Evolutionary conservation across 2,329 filamentous ascomycete species (phyloP), one percentile per base, ranked within the genome.

Genomic region (Tolypocladium cylindrosporum): DNA sequence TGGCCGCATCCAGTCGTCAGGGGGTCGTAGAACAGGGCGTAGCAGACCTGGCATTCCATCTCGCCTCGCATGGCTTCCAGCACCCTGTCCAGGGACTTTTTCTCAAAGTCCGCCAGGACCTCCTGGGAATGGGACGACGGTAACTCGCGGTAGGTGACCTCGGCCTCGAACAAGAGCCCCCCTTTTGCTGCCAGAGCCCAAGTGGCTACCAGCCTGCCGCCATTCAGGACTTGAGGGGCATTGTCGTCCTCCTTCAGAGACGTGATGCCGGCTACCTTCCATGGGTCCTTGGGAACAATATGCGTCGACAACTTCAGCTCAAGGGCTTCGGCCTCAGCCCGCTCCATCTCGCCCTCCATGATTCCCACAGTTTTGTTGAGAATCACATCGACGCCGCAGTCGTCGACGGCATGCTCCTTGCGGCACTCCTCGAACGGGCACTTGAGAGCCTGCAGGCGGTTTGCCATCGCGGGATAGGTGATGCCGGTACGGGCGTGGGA

Each of bases 1-100:
- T 97, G 92, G 1, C 92, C 92, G 66, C 92, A 97, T 1, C 83
- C 79, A 0, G 90, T 95, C 0, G 91, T 96, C 55, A 92, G 77
- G 0, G 92, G 91, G 61, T 96, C 89, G 60, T 91, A 76, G 69
- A 93, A 88, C 27, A 95, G 72, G 45, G 85, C 83, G 70, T 93
- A 95, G 72, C 92, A 96, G 59, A 96, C 85, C 65, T 94, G 90
- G 64, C 92, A 97, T 66, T 96, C 91, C 67, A 95, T 77, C 68
- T 96, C 91, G 19, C 78, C 77, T 60, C 86, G 82, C 3, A 84
- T 78, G 1, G 78, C 75, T 34, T 87, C 81, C 64, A 84, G 84
- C 16, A 94, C 68, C 40, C 77, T 77, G 34, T 79, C 73, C 36
- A 91, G 65, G 57, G 9, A 58, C 51, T 16, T 50, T 55, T 16